Evolutionary conservation across 73 alveolate species (phyloP).

Genomic region (Paramecium pentaurelia): DNA sequence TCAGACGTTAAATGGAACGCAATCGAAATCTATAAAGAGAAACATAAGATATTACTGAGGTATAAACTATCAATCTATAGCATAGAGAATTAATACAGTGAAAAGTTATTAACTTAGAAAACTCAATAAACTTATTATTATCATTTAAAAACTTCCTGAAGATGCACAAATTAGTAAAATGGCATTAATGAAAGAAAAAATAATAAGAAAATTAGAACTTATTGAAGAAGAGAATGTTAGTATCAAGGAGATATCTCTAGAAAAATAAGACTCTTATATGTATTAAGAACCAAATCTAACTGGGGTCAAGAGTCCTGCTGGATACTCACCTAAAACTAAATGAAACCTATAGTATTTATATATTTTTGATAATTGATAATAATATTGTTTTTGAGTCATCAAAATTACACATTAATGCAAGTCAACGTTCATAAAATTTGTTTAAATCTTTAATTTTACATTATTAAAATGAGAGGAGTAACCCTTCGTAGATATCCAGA

Average conservation of each 20-base stretch:
- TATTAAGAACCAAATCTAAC: not conserved
- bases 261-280: not conserved
- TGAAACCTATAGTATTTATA: not conserved
- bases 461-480: not conserved
- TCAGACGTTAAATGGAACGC: not conserved
- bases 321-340: conserved; percentile 1
- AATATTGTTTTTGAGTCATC: not conserved
- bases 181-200: not conserved
- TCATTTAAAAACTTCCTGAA: not conserved
- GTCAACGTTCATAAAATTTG: not conserved
- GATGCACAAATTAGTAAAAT: not conserved
- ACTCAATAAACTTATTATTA: not conserved
- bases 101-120: not conserved
- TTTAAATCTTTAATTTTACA: not conserved
- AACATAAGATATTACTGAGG: not conserved
- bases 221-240: not conserved
- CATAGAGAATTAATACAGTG: not conserved
- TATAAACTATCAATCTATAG: not conserved
- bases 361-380: not conserved
- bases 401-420: not conserved
- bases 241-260: not conserved
- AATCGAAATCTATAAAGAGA: not conserved
- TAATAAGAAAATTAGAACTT: not conserved
- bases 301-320: not conserved
- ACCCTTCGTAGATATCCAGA: conserved; percentile 13